Percentiles rank a stretch among this genome's conserved stretches.
Conservation (phyloP, 148 eudicot species). For the Persicaria maculosa region DNA sequence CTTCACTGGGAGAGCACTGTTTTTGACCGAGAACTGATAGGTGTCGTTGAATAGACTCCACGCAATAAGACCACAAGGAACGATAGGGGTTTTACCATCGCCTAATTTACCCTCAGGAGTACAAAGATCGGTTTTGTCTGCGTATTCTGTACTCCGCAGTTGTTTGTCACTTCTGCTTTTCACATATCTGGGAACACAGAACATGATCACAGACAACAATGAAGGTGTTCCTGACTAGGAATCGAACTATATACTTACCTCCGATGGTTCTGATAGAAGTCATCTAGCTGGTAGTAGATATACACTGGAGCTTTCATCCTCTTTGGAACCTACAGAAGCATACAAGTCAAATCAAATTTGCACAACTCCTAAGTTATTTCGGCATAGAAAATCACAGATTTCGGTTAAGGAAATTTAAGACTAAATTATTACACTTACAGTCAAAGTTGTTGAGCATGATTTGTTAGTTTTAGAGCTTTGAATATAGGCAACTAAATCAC, state of each 20-base stretch:
- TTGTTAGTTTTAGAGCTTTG: conserved; percentile 43
- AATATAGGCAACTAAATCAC: conserved; percentile 37
- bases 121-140: not conserved
- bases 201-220: not conserved
- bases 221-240: not conserved
- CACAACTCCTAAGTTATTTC: not conserved
- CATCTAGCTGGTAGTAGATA: conserved; percentile 60
- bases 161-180: conserved; percentile 21
- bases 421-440: conserved; percentile 30
- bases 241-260: conserved; percentile 25
- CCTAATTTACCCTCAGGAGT: conserved; percentile 9
- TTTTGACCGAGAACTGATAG: conserved; percentile 24
- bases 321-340: conserved; percentile 59
- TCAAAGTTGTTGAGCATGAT: conserved; percentile 53
- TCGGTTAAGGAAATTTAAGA: conserved; percentile 2
- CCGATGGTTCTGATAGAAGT: conserved; percentile 62
- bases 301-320: conserved; percentile 66
- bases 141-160: conserved; percentile 9
- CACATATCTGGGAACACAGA: conserved; percentile 14
- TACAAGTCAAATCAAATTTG: not conserved
- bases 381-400: not conserved
- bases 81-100: conserved; percentile 27
- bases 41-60: conserved; percentile 97
- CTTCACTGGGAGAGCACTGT: conserved; percentile 17
- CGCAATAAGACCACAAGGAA: conserved; percentile 92